phyloP scores from a whole-genome alignment of 2,329 filamentous ascomycete genomes.

The Chrysoporthe puriensis region DNA sequence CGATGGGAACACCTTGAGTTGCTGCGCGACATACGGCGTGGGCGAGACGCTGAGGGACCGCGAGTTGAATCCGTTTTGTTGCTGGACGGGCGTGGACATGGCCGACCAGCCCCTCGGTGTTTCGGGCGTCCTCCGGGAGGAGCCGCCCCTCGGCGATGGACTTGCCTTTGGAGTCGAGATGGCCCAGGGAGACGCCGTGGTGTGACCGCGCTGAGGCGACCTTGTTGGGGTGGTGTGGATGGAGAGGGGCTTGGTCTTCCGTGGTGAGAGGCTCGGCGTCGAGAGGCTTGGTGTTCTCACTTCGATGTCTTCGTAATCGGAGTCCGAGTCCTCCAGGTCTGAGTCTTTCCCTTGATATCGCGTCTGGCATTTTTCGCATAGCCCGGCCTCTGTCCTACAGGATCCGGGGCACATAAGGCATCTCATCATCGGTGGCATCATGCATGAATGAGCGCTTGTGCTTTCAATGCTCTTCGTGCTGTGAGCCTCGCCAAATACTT shows the following conservation, averaged over 20 bases:
- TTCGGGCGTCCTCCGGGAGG: slow-evolving; percentile 3
- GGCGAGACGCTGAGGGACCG: slow-evolving; percentile 21
- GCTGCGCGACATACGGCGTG: slow-evolving; percentile 18
- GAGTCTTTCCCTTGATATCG: slow-evolving; percentile 8
- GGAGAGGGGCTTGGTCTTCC: neutral
- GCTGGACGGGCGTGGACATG: neutral
- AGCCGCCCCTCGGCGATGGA: neutral
- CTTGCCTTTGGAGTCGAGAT: neutral
- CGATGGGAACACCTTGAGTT: slow-evolving; percentile 22
- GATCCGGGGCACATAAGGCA: slow-evolving; percentile 16
- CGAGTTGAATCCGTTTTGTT: neutral
- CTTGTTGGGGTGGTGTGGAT: neutral
- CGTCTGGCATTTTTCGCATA: slow-evolving; percentile 13
- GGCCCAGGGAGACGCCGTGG: neutral
- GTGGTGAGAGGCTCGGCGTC: neutral
- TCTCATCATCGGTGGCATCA: neutral
- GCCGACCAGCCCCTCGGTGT: slow-evolving; percentile 16
- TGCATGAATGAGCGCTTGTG: neutral
- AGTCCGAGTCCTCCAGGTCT: slow-evolving; percentile 14
- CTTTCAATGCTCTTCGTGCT: neutral
- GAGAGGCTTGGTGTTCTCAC: neutral
- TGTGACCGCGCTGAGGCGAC: neutral
- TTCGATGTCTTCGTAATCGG: slow-evolving; percentile 15
- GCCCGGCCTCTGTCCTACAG: slow-evolving; percentile 3
- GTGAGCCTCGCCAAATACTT: too few relatives aligned